These are phyloP conservation scores for Citrus mangshanensis DNA, from an alignment of 345 rosid genomes.

Conservation along the genomic window DNA sequence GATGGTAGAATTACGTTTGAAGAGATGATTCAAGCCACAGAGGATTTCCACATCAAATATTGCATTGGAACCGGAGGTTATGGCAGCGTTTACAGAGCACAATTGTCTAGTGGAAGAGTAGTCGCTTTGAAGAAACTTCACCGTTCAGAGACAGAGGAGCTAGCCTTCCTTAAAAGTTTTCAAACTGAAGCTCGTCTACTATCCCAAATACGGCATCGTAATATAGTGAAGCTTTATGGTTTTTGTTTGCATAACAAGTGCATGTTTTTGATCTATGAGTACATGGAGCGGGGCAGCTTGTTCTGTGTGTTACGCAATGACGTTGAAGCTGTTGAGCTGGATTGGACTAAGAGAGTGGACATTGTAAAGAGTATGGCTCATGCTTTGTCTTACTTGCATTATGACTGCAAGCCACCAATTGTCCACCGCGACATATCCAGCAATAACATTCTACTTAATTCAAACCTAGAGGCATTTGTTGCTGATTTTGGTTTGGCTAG, in stretches of 20 bases:
- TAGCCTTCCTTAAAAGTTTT: neutral
- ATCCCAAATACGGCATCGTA: too few relatives aligned
- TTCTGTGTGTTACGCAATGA: neutral
- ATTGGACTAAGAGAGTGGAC: neutral
- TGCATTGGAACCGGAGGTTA: neutral
- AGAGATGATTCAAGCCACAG: too few relatives aligned
- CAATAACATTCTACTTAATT: neutral
- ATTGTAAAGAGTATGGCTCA: too few relatives aligned
- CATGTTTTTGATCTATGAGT: too few relatives aligned
- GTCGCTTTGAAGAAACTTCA: too few relatives aligned
- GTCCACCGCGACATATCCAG: neutral
- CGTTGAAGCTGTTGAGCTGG: neutral
- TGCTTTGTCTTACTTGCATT: conserved; percentile 1
- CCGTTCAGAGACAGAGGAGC: neutral
- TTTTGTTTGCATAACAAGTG: too few relatives aligned
- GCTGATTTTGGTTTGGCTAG: conserved; percentile 2
- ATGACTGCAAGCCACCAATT: neutral
- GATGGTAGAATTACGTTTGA: too few relatives aligned
- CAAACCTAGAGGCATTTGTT: neutral
- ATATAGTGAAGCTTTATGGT: too few relatives aligned
- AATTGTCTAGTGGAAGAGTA: too few relatives aligned
- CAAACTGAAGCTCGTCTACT: neutral
- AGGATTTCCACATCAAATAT: too few relatives aligned
- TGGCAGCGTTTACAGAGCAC: too few relatives aligned
- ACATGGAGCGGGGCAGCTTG: neutral